Evolutionary conservation across 129 eudicot species (phyloP).

Genomic region (Flaveria brownii): DNA sequence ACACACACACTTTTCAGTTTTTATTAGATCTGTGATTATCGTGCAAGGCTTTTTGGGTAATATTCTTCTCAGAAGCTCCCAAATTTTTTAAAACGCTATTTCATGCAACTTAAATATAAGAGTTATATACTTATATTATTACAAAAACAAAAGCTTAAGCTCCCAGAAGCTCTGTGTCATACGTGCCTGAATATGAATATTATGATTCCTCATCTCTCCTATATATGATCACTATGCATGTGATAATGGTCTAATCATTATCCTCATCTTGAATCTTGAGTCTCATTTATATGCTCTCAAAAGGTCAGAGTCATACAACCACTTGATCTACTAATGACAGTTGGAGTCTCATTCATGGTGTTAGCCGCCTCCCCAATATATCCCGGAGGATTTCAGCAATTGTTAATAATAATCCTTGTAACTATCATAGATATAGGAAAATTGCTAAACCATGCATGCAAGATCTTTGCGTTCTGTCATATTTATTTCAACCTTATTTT

Average conservation of each 20-base stretch:
- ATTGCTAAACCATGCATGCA: neutral
- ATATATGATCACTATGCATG: slow-evolving; percentile 4
- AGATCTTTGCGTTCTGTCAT: neutral
- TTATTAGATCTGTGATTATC: neutral
- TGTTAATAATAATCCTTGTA: neutral
- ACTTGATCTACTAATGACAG: neutral
- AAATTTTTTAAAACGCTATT: neutral
- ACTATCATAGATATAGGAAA: neutral
- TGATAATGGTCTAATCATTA: neutral
- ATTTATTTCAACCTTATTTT: neutral
- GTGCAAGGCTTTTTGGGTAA: neutral
- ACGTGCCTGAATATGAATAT: neutral
- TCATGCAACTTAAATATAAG: neutral
- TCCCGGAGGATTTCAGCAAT: neutral
- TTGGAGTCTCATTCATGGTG: neutral
- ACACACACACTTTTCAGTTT: neutral
- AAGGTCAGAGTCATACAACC: neutral
- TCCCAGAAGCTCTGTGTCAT: neutral
- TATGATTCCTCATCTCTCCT: neutral
- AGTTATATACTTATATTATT: too few relatives aligned
- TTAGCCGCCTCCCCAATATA: neutral
- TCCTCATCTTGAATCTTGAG: neutral
- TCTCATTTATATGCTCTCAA: neutral
- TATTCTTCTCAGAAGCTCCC: neutral
- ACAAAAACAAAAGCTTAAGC: neutral